Percentiles rank a stretch among this genome's conserved stretches.
phyloP scores from a whole-genome alignment of 257 asterid species.

The Nicotiana benthamiana region DNA sequence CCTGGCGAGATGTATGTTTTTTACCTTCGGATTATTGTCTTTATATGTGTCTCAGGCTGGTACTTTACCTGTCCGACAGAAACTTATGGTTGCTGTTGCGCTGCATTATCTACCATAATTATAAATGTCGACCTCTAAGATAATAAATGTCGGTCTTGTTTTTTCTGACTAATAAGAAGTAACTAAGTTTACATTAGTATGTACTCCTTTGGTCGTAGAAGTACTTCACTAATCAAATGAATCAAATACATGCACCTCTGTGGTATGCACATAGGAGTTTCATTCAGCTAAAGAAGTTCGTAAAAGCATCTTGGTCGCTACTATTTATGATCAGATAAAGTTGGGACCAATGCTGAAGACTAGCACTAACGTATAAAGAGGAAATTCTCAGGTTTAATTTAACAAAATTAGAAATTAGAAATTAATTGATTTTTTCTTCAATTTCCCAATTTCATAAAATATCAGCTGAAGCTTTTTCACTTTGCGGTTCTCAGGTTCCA shows the following conservation, averaged over 20 bases:
- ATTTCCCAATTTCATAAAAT: not conserved
- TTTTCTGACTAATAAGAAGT: not conserved
- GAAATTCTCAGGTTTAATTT: not conserved
- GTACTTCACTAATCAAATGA: not conserved
- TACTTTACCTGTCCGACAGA: not conserved
- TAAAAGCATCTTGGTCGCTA: not conserved
- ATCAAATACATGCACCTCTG: not conserved
- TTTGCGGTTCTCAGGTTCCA: constrained; percentile 51
- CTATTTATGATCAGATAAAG: not conserved
- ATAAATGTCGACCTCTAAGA: not conserved
- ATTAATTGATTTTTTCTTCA: not conserved
- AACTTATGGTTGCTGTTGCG: not conserved
- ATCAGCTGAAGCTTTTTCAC: not conserved
- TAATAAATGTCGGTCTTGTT: no score
- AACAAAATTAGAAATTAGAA: no score
- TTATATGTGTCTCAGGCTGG: not conserved
- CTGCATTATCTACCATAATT: not conserved
- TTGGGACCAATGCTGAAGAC: not conserved
- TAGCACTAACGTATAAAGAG: not conserved
- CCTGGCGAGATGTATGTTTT: constrained; percentile 82
- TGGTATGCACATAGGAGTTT: not conserved
- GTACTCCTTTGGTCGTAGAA: not conserved
- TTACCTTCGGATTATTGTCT: constrained; percentile 8
- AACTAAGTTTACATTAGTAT: not conserved
- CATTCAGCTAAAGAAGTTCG: not conserved